Evolutionary conservation across 441 rosid genomes (phyloP), one percentile per base, ranked within the genome.

Genomic region (Aquilaria agallochum): DNA sequence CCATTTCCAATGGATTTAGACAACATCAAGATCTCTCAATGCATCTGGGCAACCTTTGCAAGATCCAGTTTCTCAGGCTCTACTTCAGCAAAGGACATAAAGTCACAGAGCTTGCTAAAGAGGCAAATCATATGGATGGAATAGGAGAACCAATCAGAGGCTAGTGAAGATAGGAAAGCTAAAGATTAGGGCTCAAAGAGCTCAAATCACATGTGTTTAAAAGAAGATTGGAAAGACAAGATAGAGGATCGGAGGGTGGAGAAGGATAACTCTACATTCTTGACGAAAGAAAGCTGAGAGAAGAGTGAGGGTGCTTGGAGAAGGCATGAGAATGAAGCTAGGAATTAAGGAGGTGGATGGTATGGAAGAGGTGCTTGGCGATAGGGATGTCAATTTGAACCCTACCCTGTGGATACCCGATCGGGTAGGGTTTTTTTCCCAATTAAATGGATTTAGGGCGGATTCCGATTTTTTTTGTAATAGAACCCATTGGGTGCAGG

Each of bases 321-420:
- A 95, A 81, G 62, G 87, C 99, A 56, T 91, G 94, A 30, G 84
- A 64, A 55, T 96, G 97, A 66, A 91, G 92, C 74, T 95, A 96
- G 5, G 93, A 70, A 50, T 95, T 96, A 59, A 95, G 96, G 65
- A 87, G 92, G 56, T 86, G 95, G 60, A 91, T 95, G 55, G 96
- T 94, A 48, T 86, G 85, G 85, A 87, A 95, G 65, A 95, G 97
- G 62, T 83, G 92, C 67, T 92, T 97, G 27, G 27, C 27, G 48
- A 96, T 95, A 15, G 15, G 15, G 15, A 15, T 15, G 15, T 15
- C 15, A 15, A 15, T 15, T 15, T 15, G 15, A 15, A 15, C 15
- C 15, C 15, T 15, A 15, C 15, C 15, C 15, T 15, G 15, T 15
- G 15, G 15, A 15, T 15, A 15, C 15, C 0, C 0, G 15, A 15